phyloP scores from a whole-genome alignment of 1,139 yeast species.

The Meyerozyma sp. region DNA sequence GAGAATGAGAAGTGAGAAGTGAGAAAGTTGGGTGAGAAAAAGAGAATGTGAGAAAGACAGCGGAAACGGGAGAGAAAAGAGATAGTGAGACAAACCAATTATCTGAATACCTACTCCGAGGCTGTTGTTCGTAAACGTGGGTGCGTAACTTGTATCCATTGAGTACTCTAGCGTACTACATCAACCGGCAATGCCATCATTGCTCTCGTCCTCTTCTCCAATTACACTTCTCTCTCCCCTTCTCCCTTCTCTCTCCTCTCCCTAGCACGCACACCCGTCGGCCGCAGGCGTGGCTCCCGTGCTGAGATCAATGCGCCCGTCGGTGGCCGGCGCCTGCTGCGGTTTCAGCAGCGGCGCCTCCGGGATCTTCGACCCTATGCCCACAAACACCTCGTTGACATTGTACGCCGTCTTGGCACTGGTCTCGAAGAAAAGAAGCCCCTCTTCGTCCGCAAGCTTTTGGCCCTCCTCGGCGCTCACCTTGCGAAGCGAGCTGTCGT shows the following conservation, averaged over 20 bases:
- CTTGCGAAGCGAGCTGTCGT: constrained; percentile 47
- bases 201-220: background rate
- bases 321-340: constrained; percentile 6
- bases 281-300: constrained; percentile 8
- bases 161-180: too few species aligned
- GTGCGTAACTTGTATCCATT: too few species aligned
- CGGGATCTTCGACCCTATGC: constrained; percentile 82
- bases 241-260: background rate
- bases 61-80: too few species aligned
- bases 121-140: too few species aligned
- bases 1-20: too few species aligned
- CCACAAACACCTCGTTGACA: constrained; percentile 74
- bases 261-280: constrained; percentile 11
- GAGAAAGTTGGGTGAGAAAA: too few species aligned
- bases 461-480: constrained; percentile 88
- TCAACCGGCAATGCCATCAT: background rate
- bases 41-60: too few species aligned
- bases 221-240: background rate
- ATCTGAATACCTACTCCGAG: too few species aligned
- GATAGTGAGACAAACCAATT: too few species aligned
- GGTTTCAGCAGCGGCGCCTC: constrained; percentile 15
- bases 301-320: constrained; percentile 12
- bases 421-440: constrained; percentile 80
- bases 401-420: constrained; percentile 90
- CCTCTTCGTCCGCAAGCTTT: constrained; percentile 67